phyloP scores from a whole-genome alignment of 768 basidiomycete species.

The Ephemerocybe angulata region DNA sequence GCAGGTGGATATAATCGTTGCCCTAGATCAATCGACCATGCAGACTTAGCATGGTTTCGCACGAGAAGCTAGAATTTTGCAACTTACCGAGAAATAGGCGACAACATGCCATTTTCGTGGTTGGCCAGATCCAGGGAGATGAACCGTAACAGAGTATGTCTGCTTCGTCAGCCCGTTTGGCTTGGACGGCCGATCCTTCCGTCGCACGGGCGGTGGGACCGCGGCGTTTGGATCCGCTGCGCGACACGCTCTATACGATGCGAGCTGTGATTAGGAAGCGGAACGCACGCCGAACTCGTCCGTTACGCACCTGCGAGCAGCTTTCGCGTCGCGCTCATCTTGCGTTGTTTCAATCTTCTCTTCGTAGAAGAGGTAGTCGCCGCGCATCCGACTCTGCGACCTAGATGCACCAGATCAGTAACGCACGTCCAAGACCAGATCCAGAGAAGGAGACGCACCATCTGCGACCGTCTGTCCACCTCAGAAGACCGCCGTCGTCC shows the following conservation, averaged over 20 bases:
- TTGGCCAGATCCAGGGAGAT: conserved; percentile 53
- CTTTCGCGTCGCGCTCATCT: conserved; percentile 76
- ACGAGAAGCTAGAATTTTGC: conserved; percentile 3
- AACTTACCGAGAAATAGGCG: conserved; percentile 71
- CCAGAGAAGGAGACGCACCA: conserved; percentile 42
- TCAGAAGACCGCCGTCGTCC: conserved; percentile 62
- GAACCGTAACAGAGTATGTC: conserved; percentile 75
- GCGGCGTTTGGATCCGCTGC: conserved; percentile 59
- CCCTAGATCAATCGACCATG: conserved; percentile 38
- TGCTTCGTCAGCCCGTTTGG: conserved; percentile 83
- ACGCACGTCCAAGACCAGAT: not conserved
- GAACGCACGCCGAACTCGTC: not conserved
- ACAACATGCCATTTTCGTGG: conserved; percentile 81
- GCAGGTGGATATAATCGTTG: conserved; percentile 64
- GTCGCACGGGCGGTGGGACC: conserved; percentile 56
- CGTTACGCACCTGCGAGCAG: conserved; percentile 62
- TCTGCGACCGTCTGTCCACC: conserved; percentile 81
- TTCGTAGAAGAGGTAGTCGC: conserved; percentile 80
- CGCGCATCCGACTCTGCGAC: conserved; percentile 84
- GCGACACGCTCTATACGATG: conserved; percentile 45
- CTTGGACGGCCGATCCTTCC: conserved; percentile 76
- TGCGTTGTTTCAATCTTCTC: conserved; percentile 79
- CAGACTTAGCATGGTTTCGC: conserved; percentile 6
- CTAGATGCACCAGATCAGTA: conserved; percentile 29
- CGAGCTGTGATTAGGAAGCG: conserved; percentile 12